A percentile compares a stretch with the other conserved stretches of the same genome.
These are phyloP conservation scores for Colletotrichum musicola DNA, from an alignment of 2,329 filamentous ascomycete genomes.

Conservation along the genomic window DNA sequence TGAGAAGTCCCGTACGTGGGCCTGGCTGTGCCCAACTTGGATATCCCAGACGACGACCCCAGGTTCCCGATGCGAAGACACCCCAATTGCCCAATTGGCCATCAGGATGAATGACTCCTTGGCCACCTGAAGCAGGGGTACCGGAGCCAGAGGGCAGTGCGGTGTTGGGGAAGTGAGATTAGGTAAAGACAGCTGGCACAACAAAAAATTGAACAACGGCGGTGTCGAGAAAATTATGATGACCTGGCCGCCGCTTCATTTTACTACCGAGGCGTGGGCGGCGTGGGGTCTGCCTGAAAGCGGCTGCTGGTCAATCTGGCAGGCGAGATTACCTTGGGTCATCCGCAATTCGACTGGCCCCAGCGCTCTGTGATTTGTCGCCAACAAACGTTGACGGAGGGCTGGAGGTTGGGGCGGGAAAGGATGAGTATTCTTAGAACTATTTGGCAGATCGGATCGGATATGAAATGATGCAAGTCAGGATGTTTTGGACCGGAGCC, in stretches of 20 bases:
- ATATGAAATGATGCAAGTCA: conserved; percentile 39
- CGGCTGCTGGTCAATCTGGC: conserved; percentile 32
- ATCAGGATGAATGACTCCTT: conserved; percentile 15
- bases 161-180: neutral
- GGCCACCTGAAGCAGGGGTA: conserved; percentile 28
- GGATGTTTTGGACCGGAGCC: conserved; percentile 38
- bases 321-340: conserved; percentile 38
- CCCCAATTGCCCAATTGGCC: conserved; percentile 7
- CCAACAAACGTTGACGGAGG: conserved; percentile 9
- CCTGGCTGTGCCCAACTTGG: conserved; percentile 25
- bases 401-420: conserved; percentile 23
- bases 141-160: neutral
- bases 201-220: conserved; percentile 27
- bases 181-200: conserved; percentile 29
- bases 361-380: conserved; percentile 25
- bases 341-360: conserved; percentile 35
- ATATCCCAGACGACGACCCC: conserved; percentile 28
- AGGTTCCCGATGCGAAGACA: conserved; percentile 24
- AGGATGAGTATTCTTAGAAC: conserved; percentile 38
- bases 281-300: conserved; percentile 36
- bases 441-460: conserved; percentile 40
- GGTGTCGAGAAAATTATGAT: conserved; percentile 25
- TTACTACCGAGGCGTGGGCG: conserved; percentile 35
- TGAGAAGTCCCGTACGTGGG: conserved; percentile 12
- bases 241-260: conserved; percentile 31